A percentile compares a stretch with the other conserved stretches of the same genome.
phyloP scores from a whole-genome alignment of 1,139 yeast genomes.

The Geotrichum restrictum region DNA sequence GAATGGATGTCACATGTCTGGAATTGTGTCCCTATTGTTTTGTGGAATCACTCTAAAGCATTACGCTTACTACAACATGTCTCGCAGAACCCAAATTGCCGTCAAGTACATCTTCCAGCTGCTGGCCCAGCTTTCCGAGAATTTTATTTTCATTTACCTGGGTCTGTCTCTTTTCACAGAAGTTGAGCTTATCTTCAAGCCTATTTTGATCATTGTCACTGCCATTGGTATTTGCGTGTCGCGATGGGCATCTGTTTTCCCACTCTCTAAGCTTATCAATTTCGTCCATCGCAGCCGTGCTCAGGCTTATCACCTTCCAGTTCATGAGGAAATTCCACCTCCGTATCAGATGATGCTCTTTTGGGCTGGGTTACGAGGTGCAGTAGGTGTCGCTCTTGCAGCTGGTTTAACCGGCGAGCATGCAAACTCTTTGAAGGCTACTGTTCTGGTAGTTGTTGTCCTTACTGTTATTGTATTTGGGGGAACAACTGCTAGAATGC shows the following conservation, averaged over 20 bases:
- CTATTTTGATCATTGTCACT: slow-evolving; percentile 83
- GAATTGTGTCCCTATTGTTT: slow-evolving; percentile 88
- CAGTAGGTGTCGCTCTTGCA: slow-evolving; percentile 98
- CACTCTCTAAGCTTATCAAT: slow-evolving; percentile 78
- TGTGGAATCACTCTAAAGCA: slow-evolving; percentile 96
- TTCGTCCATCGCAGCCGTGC: slow-evolving; percentile 64
- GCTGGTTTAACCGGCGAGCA: slow-evolving; percentile 96
- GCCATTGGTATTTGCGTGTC: slow-evolving; percentile 89
- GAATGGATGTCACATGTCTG: slow-evolving; percentile 98
- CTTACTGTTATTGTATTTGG: slow-evolving; percentile 94
- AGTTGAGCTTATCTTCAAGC: slow-evolving; percentile 91
- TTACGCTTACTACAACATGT: slow-evolving; percentile 96
- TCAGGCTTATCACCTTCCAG: slow-evolving; percentile 34
- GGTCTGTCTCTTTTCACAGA: slow-evolving; percentile 94
- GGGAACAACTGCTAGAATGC: slow-evolving; percentile 97
- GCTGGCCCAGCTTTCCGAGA: slow-evolving; percentile 90
- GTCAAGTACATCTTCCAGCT: slow-evolving; percentile 91
- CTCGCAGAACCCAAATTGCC: slow-evolving; percentile 93
- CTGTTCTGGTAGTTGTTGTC: slow-evolving; percentile 93
- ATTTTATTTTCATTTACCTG: slow-evolving; percentile 90
- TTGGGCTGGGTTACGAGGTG: slow-evolving; percentile 99
- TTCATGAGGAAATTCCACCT: slow-evolving; percentile 89
- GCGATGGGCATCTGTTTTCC: slow-evolving; percentile 97
- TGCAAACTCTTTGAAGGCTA: slow-evolving; percentile 83
- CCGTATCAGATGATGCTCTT: slow-evolving; percentile 98